These are phyloP conservation scores for Lasiodiplodia citricola DNA, from an alignment of 2,329 filamentous ascomycete species.

Conservation along the genomic window DNA sequence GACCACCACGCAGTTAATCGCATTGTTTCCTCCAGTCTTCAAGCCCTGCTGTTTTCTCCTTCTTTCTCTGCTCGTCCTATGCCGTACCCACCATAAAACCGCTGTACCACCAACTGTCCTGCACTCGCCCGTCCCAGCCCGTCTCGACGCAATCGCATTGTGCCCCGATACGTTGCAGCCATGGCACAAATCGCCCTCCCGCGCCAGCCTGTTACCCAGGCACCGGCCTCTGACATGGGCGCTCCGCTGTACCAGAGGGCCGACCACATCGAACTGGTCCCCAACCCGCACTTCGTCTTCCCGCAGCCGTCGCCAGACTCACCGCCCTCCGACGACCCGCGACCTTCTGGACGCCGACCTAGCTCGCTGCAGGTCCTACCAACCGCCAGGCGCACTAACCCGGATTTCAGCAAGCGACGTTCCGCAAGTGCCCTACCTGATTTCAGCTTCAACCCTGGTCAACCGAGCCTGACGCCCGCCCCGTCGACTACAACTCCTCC, in stretches of 20 bases:
- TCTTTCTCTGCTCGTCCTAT: constrained; percentile 15
- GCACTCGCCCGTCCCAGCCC: constrained; percentile 17
- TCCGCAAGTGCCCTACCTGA: constrained; percentile 52
- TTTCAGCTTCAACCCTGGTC: constrained; percentile 56
- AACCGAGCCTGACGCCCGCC: constrained; percentile 25
- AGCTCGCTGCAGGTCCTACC: constrained; percentile 46
- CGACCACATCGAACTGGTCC: constrained; percentile 50
- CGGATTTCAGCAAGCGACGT: constrained; percentile 45
- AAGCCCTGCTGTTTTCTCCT: constrained; percentile 18
- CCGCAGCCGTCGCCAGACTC: constrained; percentile 46
- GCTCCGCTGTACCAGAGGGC: constrained; percentile 28
- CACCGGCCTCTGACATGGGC: constrained; percentile 32
- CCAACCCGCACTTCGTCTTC: constrained; percentile 57
- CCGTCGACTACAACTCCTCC: constrained; percentile 42
- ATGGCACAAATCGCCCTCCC: constrained; percentile 47
- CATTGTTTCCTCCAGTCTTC: constrained; percentile 17
- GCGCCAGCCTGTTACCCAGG: constrained; percentile 47
- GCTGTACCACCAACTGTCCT: constrained; percentile 23
- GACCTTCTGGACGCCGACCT: constrained; percentile 42
- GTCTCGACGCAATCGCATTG: constrained; percentile 16
- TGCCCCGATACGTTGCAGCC: constrained; percentile 27
- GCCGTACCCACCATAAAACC: constrained; percentile 14
- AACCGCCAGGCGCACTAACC: constrained; percentile 36
- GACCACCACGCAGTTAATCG: constrained; percentile 26
- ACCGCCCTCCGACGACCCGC: constrained; percentile 35